Evolutionary conservation across 1,284 basidiomycete species (phyloP).

Genomic region (Irpex rosettiformis): DNA sequence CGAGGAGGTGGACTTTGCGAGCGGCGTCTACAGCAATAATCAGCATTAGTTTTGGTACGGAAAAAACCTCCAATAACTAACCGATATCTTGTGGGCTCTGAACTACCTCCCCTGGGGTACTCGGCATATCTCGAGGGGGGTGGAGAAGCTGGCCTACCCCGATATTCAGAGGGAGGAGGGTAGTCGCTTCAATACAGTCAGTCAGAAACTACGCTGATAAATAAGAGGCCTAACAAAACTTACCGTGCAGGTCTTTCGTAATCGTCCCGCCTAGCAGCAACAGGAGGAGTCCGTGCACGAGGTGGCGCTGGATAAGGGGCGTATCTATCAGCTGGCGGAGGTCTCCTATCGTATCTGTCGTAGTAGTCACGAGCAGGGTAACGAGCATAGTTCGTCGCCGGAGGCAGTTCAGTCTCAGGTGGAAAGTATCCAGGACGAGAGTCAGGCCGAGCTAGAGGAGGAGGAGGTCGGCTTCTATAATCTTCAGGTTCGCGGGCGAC

Average conservation of each 20-base stretch:
- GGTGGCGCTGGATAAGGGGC: constrained; percentile 30
- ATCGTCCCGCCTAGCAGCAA: constrained; percentile 44
- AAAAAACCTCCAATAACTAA: constrained; percentile 32
- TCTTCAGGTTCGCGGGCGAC: constrained; percentile 60
- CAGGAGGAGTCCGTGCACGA: constrained; percentile 36
- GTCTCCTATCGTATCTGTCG: constrained; percentile 60
- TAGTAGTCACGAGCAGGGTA: constrained; percentile 46
- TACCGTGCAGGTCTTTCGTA: constrained; percentile 49
- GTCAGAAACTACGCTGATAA: constrained; percentile 1
- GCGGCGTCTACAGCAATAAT: constrained; percentile 50
- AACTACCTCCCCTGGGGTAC: constrained; percentile 45
- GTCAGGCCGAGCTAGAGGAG: constrained; percentile 40
- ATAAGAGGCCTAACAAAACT: constrained; percentile 13
- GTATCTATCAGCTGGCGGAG: constrained; percentile 38
- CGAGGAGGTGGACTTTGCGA: constrained; percentile 63
- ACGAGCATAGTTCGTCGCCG: constrained; percentile 39
- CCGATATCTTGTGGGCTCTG: constrained; percentile 50
- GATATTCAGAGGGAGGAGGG: constrained; percentile 40
- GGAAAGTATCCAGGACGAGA: constrained; percentile 36
- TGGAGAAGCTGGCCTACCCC: constrained; percentile 56
- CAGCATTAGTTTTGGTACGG: constrained; percentile 8
- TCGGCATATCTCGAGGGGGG: constrained; percentile 53
- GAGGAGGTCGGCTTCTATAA: constrained; percentile 48
- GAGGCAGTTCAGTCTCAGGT: constrained; percentile 28
- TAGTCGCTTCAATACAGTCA: constrained; percentile 37